phyloP scores from a whole-genome alignment of 1,139 yeast genomes.

The Saccharomyces pastorianus region DNA sequence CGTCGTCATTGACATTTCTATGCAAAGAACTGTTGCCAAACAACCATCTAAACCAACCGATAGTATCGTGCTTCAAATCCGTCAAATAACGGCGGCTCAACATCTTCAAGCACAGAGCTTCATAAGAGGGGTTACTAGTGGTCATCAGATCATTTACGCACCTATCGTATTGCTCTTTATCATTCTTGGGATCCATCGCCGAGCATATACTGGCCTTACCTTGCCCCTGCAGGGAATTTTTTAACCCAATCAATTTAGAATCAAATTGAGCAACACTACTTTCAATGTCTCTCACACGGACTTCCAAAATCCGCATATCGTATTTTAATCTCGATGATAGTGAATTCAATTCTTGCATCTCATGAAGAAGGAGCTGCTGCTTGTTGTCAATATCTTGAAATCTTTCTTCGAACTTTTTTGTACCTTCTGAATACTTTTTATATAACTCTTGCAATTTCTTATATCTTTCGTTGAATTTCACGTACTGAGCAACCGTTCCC shows the following conservation, averaged over 20 bases:
- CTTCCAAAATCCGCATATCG: constrained; percentile 64
- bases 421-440: constrained; percentile 30
- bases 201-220: constrained; percentile 12
- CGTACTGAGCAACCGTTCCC: background rate
- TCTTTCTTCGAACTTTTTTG: constrained; percentile 33
- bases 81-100: constrained; percentile 10
- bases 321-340: constrained; percentile 71
- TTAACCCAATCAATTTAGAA: constrained; percentile 35
- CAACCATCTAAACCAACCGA: constrained; percentile 17
- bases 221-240: constrained; percentile 20
- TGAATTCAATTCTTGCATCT: constrained; percentile 56
- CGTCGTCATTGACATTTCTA: background rate
- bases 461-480: constrained; percentile 10
- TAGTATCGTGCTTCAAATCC: constrained; percentile 11
- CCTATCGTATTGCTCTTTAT: constrained; percentile 17
- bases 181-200: constrained; percentile 14
- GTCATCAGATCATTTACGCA: constrained; percentile 11
- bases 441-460: constrained; percentile 13
- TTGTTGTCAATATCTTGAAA: constrained; percentile 29
- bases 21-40: constrained; percentile 6
- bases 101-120: constrained; percentile 16
- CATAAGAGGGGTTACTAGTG: constrained; percentile 13
- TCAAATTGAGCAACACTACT: constrained; percentile 53
- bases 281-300: constrained; percentile 74
- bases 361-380: constrained; percentile 37